phyloP scores from a whole-genome alignment of 352 stramenopile species.

The Aphanomyces astaci region DNA sequence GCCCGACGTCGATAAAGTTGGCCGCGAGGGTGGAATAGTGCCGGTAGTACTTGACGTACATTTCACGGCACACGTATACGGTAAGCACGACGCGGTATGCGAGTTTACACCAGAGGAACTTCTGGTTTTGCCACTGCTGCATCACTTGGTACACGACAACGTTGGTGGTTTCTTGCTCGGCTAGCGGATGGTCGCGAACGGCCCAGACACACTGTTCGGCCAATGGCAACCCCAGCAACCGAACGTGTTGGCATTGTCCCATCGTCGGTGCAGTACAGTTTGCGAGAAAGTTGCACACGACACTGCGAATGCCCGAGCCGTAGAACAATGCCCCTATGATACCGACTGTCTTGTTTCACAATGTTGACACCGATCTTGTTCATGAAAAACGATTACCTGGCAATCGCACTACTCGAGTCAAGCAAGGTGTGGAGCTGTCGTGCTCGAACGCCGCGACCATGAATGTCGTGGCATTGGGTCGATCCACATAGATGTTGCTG shows the following conservation, averaged over 20 bases:
- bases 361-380: no score
- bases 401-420: no score
- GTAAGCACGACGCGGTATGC: not conserved
- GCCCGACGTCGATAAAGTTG: not conserved
- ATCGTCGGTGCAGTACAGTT: not conserved
- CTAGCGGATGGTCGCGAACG: not conserved
- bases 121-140: not conserved
- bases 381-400: no score
- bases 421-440: no score
- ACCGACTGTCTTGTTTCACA: no score
- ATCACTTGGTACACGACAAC: not conserved
- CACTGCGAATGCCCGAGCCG: not conserved
- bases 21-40: not conserved
- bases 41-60: not conserved
- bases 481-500: not conserved
- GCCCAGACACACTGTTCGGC: not conserved
- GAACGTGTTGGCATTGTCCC: not conserved
- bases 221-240: not conserved
- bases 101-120: not conserved
- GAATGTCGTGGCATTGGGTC: not conserved
- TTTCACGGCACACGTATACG: not conserved
- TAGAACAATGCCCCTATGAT: not conserved
- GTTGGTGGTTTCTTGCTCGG: no score
- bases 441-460: no score
- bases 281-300: not conserved